Base-by-base conservation (phyloP, 139 green algal genomes). In the Chlamydomonas sp. region DNA sequence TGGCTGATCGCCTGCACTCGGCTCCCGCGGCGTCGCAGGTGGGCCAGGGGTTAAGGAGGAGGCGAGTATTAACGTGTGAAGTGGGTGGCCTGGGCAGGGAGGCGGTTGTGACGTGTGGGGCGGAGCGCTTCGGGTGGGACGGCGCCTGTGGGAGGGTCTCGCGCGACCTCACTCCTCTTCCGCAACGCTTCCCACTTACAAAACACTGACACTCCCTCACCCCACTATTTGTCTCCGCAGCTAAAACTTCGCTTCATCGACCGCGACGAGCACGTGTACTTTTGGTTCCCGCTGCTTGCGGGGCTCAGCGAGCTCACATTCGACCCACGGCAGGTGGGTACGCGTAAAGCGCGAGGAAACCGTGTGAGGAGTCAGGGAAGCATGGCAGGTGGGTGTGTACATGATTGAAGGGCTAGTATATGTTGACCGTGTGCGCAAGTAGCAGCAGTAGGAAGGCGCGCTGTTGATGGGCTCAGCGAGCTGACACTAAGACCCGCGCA, bases 221-320 rank as follows among this genome's bases (percentile, higher is more conserved):
- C 79, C 8, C 5, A 10, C n/a, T 49, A 0, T 49, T 49, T 49
- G 31, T 49, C 10, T 3, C 79, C 31, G 20, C 72, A 80, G 20
- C 82, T 78, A 16, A 77, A 80, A 63, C 74, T 88, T 8, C 83
- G 83, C 74, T 95, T 95, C 89, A 87, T 93, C 8, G 92, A 95
- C 85, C 83, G 89, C 12, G 96, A 99, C 75, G 95, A 98, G 86
- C 97, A 99, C 88, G 93, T 99, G 85, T 99, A 99, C 94, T 99
- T 99, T 90, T 99, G 98, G 98, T 99, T 99, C 94, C 98, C 98
- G 15, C 92, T 99, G 83, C 95, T 99, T 69, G 98, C 97, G 18
- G 98, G 98, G 3, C 94, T 99, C 31, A 97, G 92, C 1, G 98
- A 99, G 92, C 94, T 99, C 18, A 98, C 98, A 0, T 99, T 99